phyloP scores from a whole-genome alignment of 768 basidiomycete species.

The Tubosaeta brunneosetosa region DNA sequence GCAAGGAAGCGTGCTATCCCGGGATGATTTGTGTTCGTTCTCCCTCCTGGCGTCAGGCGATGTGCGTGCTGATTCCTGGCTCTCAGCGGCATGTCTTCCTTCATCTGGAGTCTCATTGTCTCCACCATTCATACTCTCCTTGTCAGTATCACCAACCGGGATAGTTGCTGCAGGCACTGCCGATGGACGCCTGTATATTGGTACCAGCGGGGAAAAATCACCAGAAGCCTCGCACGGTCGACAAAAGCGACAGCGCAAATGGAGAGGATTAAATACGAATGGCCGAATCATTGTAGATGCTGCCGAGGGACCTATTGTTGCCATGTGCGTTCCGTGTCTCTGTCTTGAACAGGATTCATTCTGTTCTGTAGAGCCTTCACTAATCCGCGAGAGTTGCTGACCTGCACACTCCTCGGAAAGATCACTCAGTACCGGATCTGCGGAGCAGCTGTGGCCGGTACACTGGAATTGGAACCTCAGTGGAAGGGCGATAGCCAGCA shows the following conservation, averaged over 20 bases:
- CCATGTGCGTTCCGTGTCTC: constrained; percentile 44
- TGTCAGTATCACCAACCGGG: constrained; percentile 55
- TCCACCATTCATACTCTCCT: constrained; percentile 69
- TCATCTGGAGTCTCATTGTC: constrained; percentile 54
- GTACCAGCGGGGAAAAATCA: constrained; percentile 60
- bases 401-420: constrained; percentile 60
- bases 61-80: not conserved
- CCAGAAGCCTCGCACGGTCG: constrained; percentile 21
- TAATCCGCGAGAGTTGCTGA: constrained; percentile 40
- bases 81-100: constrained; percentile 35
- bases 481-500: constrained; percentile 44
- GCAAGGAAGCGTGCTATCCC: constrained; percentile 54
- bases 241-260: constrained; percentile 59
- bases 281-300: constrained; percentile 45
- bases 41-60: not conserved
- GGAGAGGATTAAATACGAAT: constrained; percentile 61
- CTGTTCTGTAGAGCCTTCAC: constrained; percentile 43
- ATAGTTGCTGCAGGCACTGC: constrained; percentile 68
- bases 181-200: constrained; percentile 69
- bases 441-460: constrained; percentile 34
- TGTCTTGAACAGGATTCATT: not conserved
- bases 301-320: constrained; percentile 72
- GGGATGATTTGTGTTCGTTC: constrained; percentile 51
- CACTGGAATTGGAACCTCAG: constrained; percentile 37
- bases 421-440: constrained; percentile 47